Base-by-base conservation (phyloP, 495 filamentous ascomycete species). In the Aspergillus sparsus region DNA sequence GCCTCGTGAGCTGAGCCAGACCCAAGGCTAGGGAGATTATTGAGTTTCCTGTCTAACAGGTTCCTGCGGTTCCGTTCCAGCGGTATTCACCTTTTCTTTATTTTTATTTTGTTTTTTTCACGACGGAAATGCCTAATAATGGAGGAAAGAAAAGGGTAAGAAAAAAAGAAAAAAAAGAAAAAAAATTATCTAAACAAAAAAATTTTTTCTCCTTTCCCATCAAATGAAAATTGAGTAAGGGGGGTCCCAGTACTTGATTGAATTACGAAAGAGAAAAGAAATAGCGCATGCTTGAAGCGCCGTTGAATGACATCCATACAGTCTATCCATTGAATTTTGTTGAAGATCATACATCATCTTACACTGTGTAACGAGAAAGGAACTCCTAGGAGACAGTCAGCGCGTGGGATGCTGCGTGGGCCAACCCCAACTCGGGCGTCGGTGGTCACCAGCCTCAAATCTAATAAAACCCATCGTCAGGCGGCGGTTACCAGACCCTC, bases 31-130 rank as follows among this genome's bases (percentile, higher is more conserved):
- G 52, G 54, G 36, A 15, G 16, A 44, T 33, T 49, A 57, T 54
- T 58, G 55, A 62, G 8, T 60, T 64, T 60, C 39, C 58, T 60
- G 61, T 63, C 60, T 52, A 60, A 60, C 61, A 68, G 61, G 61
- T 68, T 69, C 66, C 66, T 69, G 63, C 53, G 59, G 61, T 69
- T 69, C 66, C 66, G 63, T 52, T 56, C 61, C 66, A 62, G 57
- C 59, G 61, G 61, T 62, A 65, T 68, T 63, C 55, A 44, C 49
- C 53, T 60, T 59, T 49, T 49, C 47, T 54, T 57, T 55, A 27
- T 27, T 27, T 27, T 27, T 27, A 27, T 27, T 27, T 62, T n/a
- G n/a, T 54, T 61, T 58, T 59, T 62, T 63, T 53, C 57, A 60
- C 57, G 50, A 56, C 34, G 42, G 37, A 45, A 47, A 65, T 39